Base-by-base conservation (phyloP, 148 eudicot species). In the Silene conica region DNA sequence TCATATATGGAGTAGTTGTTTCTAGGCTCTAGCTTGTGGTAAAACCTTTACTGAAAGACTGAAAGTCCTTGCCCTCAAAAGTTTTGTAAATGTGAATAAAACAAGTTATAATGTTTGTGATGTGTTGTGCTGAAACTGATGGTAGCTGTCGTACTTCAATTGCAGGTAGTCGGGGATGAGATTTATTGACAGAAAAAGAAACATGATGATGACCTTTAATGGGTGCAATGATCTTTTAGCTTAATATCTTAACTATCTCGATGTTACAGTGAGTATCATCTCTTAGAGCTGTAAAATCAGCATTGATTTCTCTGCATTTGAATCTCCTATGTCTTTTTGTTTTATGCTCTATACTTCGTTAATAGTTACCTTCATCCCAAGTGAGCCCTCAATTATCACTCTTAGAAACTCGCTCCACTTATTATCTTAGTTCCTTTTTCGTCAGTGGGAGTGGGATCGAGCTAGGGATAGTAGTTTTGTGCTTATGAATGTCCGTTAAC, bases 151-250 rank as follows among this genome's bases (percentile, higher is more conserved):
- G 68, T 73, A 69, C 69, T 77, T 25, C 31, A 19, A 72, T 67
- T 76, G 82, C 83, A 94, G 96, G 93, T 83, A 86, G 88, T 84
- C 81, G 88, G 85, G 80, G 92, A 91, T 80, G 93, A 86, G 52
- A 69, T 73, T 68, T 85, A 80, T 50, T 69, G 88, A 85, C 73
- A 69, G 77, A 80, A 78, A 68, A 83, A 82, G 81, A 84, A 84
- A 81, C 71, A 63, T 48, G 79, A 82, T 31, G 82, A 86, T 61
- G 81, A 79, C 57, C 76, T 78, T 73, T 87, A 77, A 70, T 79
- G 79, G 86, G 70, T 81, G 67, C 86, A 82, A 78, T 73, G 70
- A 79, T 83, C 88, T 82, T 70, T 85, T 76, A 73, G 78, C 78
- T 52, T 85, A 84, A 75, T 78, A 78, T 83, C 89, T 73, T 85